These are phyloP conservation scores for Melaleuca quinquenervia DNA, from an alignment of 345 rosid genomes.

Conservation along the genomic window DNA sequence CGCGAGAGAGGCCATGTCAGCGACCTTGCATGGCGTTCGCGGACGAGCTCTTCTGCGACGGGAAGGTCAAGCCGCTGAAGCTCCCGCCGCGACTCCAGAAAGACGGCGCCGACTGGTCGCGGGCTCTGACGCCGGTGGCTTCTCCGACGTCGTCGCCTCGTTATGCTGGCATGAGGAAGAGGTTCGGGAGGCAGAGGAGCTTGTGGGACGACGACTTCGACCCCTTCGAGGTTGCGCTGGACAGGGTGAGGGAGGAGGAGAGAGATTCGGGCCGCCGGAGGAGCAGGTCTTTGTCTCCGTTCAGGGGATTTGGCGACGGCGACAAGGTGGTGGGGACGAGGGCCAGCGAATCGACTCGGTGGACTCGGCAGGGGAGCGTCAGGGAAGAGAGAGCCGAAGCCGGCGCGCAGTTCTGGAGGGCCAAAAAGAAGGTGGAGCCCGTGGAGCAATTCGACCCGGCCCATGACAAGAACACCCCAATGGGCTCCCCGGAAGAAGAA, in stretches of 20 bases:
- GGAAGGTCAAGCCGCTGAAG: conserved; percentile 28
- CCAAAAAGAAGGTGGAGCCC: not conserved
- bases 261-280: conserved; percentile 3
- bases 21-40: conserved; percentile 26
- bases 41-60: conserved; percentile 33
- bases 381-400: not conserved
- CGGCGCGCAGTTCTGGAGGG: not conserved
- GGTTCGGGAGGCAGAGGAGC: conserved; percentile 10
- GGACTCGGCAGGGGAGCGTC: not conserved
- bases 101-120: not conserved
- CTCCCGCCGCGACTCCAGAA: conserved; percentile 23
- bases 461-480: not conserved
- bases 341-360: not conserved
- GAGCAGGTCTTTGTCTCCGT: not conserved
- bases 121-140: not conserved
- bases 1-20: not conserved
- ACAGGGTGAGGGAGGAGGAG: conserved; percentile 21
- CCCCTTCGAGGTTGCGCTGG: conserved; percentile 39
- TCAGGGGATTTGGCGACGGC: not conserved
- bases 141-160: not conserved
- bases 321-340: not conserved
- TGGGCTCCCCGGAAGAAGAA: not conserved
- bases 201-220: conserved; percentile 50
- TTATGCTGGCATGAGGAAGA: not conserved
- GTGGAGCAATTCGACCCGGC: not conserved